phyloP scores from a whole-genome alignment of 805 yeast species.

The Yarrowia hollandica region DNA sequence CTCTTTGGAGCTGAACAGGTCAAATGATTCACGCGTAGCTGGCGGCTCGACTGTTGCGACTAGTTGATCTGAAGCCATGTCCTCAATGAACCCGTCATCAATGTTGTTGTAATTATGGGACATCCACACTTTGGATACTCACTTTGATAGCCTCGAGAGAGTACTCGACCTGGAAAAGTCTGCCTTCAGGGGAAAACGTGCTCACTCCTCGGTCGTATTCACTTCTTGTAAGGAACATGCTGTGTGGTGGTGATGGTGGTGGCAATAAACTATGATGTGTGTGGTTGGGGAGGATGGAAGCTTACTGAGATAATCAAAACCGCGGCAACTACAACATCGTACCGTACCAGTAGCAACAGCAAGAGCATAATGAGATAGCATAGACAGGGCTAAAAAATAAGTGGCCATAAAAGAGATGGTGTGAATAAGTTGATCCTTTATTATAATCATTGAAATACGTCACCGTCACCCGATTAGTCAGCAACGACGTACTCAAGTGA shows the following conservation, averaged over 20 bases:
- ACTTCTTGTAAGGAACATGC: constrained; percentile 97
- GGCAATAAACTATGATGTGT: constrained; percentile 7
- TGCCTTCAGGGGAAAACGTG: constrained; percentile 98
- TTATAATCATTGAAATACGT: too few species aligned
- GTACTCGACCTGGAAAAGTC: constrained; percentile 96
- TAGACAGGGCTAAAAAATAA: too few species aligned
- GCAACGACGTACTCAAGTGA: not conserved
- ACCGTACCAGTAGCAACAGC: too few species aligned
- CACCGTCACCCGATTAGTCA: not conserved
- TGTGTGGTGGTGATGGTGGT: constrained; percentile 29
- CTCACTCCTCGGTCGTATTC: constrained; percentile 99
- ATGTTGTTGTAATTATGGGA: not conserved
- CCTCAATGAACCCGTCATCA: not conserved
- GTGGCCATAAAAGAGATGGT: too few species aligned
- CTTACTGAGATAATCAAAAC: not conserved
- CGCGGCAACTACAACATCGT: too few species aligned
- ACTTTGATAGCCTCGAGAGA: constrained; percentile 87
- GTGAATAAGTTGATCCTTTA: too few species aligned
- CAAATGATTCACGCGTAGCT: too few species aligned
- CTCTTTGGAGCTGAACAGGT: too few species aligned
- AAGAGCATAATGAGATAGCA: too few species aligned
- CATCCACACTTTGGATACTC: not conserved
- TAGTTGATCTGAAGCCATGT: too few species aligned
- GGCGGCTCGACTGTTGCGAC: too few species aligned
- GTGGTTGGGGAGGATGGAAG: constrained; percentile 17